Evolutionary conservation across 768 basidiomycete genomes (phyloP).

Genomic region (Lactarius pseudohatsudake): DNA sequence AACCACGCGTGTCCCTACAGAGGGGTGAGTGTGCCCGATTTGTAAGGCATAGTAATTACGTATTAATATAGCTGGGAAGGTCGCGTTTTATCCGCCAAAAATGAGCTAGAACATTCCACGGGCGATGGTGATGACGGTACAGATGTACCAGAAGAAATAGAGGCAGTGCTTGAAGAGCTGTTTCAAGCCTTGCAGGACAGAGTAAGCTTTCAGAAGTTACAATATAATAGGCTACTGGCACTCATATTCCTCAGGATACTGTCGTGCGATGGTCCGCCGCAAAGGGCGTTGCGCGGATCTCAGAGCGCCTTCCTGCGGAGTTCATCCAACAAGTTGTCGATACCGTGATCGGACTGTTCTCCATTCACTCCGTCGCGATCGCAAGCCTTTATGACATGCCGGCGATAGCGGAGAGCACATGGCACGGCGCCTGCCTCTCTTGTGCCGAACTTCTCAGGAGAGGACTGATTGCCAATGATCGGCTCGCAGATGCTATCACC

Average conservation of each 20-base stretch:
- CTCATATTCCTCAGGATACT: constrained; percentile 64
- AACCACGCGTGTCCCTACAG: constrained; percentile 37
- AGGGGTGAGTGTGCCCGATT: constrained; percentile 41
- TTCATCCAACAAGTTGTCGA: constrained; percentile 82
- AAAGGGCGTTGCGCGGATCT: constrained; percentile 85
- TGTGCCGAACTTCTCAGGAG: constrained; percentile 91
- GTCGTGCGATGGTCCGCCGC: constrained; percentile 93
- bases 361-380: constrained; percentile 65
- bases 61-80: constrained; percentile 15
- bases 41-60: not conserved
- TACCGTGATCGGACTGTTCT: constrained; percentile 73
- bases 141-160: constrained; percentile 79
- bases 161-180: constrained; percentile 68
- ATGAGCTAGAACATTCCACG: constrained; percentile 28
- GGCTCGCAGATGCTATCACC: constrained; percentile 61
- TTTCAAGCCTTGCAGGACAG: constrained; percentile 78
- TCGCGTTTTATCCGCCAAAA: constrained; percentile 2
- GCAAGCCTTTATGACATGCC: constrained; percentile 70
- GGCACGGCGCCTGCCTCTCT: constrained; percentile 94
- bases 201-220: constrained; percentile 44
- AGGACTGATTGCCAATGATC: constrained; percentile 60
- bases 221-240: constrained; percentile 9
- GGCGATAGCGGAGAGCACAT: constrained; percentile 78
- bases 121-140: constrained; percentile 41
- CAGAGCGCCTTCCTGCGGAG: constrained; percentile 73